phyloP scores from a whole-genome alignment of 2,329 filamentous ascomycete genomes.

The Pseudogymnoascus sp. region DNA sequence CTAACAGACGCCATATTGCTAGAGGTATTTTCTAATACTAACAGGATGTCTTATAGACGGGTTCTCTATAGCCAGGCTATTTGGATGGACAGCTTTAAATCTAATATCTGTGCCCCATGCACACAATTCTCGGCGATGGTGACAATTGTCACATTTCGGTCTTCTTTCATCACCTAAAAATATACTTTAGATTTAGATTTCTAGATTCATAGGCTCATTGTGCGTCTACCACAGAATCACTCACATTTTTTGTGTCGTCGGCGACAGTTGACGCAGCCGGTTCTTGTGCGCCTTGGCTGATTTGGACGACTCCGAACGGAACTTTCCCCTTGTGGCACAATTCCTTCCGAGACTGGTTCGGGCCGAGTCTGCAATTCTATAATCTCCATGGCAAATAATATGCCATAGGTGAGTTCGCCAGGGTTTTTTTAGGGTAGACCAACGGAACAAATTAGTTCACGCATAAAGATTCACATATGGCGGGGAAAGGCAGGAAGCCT shows the following conservation, averaged over 20 bases:
- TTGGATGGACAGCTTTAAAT: conserved; percentile 30
- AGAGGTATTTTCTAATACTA: background rate
- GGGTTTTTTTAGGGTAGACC: background rate
- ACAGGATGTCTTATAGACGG: conserved; percentile 26
- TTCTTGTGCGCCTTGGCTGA: conserved; percentile 25
- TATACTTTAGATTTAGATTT: background rate
- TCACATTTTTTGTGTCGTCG: conserved; percentile 30
- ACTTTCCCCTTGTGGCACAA: background rate
- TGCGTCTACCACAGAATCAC: background rate
- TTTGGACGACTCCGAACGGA: background rate
- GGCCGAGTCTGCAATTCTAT: background rate
- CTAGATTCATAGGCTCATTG: background rate
- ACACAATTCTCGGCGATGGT: conserved; percentile 26
- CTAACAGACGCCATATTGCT: background rate
- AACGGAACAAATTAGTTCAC: too few species aligned
- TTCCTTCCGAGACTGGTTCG: background rate
- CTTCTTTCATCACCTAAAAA: conserved; percentile 27
- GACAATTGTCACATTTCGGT: conserved; percentile 29
- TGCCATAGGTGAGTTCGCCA: background rate
- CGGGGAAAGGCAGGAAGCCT: background rate
- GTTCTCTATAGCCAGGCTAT: conserved; percentile 25
- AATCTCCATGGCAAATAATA: background rate
- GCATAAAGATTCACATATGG: too few species aligned
- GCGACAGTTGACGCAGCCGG: conserved; percentile 30
- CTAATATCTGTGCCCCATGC: conserved; percentile 29